Evolutionary conservation across 495 filamentous ascomycete species (phyloP).

Genomic region (Daldinia bambusicola): DNA sequence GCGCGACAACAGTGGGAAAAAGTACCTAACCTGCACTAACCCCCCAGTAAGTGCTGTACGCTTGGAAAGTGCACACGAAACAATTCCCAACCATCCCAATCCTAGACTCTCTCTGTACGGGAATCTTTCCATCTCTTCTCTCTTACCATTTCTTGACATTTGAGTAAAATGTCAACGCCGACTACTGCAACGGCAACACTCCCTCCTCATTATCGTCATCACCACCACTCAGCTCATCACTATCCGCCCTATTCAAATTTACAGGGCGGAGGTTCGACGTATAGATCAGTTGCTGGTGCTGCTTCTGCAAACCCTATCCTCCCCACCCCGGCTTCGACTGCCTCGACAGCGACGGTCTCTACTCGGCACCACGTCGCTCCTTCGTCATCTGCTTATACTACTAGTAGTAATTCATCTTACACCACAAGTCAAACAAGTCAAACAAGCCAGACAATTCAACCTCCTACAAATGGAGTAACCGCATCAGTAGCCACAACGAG

Average conservation of each 20-base stretch:
- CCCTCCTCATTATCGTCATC: constrained; percentile 67
- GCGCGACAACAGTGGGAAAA: not conserved
- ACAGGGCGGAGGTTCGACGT: constrained; percentile 55
- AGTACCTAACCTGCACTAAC: constrained; percentile 2
- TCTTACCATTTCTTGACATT: constrained; percentile 32
- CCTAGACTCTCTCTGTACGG: constrained; percentile 6
- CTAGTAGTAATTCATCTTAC: constrained; percentile 34
- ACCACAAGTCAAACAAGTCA: constrained; percentile 34
- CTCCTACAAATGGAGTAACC: constrained; percentile 52
- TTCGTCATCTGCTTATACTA: constrained; percentile 48
- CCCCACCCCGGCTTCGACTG: constrained; percentile 62
- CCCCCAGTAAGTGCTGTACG: constrained; percentile 3
- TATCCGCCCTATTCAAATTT: constrained; percentile 61
- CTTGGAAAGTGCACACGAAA: constrained; percentile 39
- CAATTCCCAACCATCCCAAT: constrained; percentile 33
- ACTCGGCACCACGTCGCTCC: constrained; percentile 55
- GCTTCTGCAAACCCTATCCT: constrained; percentile 57
- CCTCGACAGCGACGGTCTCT: constrained; percentile 57
- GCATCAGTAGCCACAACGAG: constrained; percentile 50
- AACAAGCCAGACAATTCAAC: constrained; percentile 32
- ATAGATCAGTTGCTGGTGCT: constrained; percentile 55
- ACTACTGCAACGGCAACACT: constrained; percentile 83
- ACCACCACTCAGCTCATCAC: constrained; percentile 73
- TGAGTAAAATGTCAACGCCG: constrained; percentile 78
- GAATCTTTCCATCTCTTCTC: constrained; percentile 32